Evolutionary conservation across 1,284 basidiomycete genomes (phyloP), one percentile per base, ranked within the genome.

Genomic region (Melampsora americana): DNA sequence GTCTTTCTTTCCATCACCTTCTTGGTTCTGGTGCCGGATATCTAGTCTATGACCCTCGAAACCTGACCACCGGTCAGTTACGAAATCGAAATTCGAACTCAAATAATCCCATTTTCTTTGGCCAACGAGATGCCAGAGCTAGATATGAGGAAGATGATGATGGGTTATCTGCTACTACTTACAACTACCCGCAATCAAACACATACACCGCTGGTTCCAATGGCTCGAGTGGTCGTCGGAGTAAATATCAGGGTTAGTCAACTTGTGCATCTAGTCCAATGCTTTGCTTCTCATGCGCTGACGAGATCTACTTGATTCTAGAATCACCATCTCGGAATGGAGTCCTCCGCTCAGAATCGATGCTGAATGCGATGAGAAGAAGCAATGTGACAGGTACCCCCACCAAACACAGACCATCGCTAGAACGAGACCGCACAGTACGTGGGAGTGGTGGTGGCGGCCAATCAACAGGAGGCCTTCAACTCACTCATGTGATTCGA

Each of bases 61-160:
- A 56, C 53, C 26, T 56, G 53, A 56, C n/a, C 23, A 26, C 65
- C 18, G 72, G 56, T 46, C 65, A 28, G 56, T 64, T 48, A 20
- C 46, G 46, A 23, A 50, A 28, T 26, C 23, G 28, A 44, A 64
- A 35, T 35, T 46, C 42, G 16, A 30, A n/a, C 35, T 35, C 35
- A 35, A 35, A 35, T 35, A 35, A 35, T 35, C 35, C 35, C 35
- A 35, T 35, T 35, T 35, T 35, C 35, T 35, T 9, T 3, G 50
- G 50, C 50, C 50, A 53, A 2, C 16, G 50, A 20, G 23, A 32
- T 23, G 32, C 14, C 28, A 48, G 56, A 20, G 70, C 44, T 56
- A 39, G 26, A 14, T 39, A 74, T 44, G 72, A 74, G 26, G 72
- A 74, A 66, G 72, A 72, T 59, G 70, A 72, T 42, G 70, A 50